phyloP scores from a whole-genome alignment of 2,329 filamentous ascomycete genomes.

The Cladophialophora exuberans region DNA sequence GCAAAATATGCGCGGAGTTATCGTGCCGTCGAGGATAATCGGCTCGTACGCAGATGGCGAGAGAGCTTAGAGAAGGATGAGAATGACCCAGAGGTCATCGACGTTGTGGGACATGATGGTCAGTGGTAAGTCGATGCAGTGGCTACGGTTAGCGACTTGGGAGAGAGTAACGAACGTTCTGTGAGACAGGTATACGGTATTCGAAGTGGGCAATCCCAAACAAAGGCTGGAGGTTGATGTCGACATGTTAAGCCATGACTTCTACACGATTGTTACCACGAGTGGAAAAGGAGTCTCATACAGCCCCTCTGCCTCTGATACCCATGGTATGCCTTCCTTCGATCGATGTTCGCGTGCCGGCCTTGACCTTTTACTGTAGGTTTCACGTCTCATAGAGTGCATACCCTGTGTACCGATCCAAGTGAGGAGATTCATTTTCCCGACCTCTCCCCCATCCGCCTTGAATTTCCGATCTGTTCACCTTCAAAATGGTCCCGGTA shows the following conservation, averaged over 20 bases:
- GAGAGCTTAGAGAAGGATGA: conserved; percentile 24
- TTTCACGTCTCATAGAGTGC: conserved; percentile 29
- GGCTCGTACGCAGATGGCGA: conserved; percentile 36
- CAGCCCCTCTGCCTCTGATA: conserved; percentile 34
- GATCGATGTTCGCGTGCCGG: not conserved
- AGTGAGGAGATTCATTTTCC: conserved; percentile 32
- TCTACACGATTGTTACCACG: conserved; percentile 37
- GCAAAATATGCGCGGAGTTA: conserved; percentile 35
- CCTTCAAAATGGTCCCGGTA: conserved; percentile 34
- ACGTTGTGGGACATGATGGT: conserved; percentile 18
- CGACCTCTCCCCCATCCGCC: conserved; percentile 21
- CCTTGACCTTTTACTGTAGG: conserved; percentile 17
- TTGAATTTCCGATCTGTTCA: conserved; percentile 36
- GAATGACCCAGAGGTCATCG: conserved; percentile 25
- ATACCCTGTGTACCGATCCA: conserved; percentile 33
- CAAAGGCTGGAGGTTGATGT: conserved; percentile 37
- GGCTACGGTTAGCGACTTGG: not conserved
- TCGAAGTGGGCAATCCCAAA: conserved; percentile 34
- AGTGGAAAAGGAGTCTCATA: conserved; percentile 36
- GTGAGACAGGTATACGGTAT: conserved; percentile 33
- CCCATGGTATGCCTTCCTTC: conserved; percentile 27
- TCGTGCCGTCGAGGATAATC: conserved; percentile 36
- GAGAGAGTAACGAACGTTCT: not conserved
- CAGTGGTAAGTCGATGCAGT: conserved; percentile 15
- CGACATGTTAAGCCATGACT: conserved; percentile 39